A percentile compares a stretch with the other conserved stretches of the same genome.
Conservation (phyloP, 345 rosid genomes). For the Balakata baccata region DNA sequence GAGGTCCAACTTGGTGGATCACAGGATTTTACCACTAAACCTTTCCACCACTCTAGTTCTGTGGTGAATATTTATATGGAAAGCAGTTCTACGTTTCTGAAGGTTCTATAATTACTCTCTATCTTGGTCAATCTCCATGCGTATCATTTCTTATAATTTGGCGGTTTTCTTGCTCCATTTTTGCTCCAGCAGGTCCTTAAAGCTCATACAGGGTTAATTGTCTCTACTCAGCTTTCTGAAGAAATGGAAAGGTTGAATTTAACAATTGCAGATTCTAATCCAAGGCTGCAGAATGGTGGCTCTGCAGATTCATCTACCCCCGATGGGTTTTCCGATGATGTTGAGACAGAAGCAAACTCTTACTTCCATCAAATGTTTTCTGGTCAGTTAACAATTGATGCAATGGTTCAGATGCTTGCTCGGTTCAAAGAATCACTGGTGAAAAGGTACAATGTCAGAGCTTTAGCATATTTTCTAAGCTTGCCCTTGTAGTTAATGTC, state of each 20-base stretch:
- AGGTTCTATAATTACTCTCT: slow-evolving; percentile 42
- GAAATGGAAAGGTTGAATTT: slow-evolving; percentile 67
- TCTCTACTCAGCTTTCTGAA: slow-evolving; percentile 55
- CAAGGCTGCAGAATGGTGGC: slow-evolving; percentile 69
- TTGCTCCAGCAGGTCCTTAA: slow-evolving; percentile 53
- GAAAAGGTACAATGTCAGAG: slow-evolving; percentile 44
- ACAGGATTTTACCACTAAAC: slow-evolving; percentile 54
- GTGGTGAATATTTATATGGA: slow-evolving; percentile 57
- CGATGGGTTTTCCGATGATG: slow-evolving; percentile 69
- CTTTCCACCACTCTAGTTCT: slow-evolving; percentile 56
- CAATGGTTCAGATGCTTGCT: slow-evolving; percentile 95
- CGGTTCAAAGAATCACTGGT: slow-evolving; percentile 79
- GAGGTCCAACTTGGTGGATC: slow-evolving; percentile 65
- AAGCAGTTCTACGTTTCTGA: slow-evolving; percentile 53
- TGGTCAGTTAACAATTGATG: slow-evolving; percentile 72
- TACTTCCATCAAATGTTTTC: slow-evolving; percentile 96
- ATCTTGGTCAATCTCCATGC: background rate
- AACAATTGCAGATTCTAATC: slow-evolving; percentile 48
- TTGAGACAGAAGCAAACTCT: slow-evolving; percentile 91
- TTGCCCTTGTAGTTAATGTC: background rate
- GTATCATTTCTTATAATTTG: background rate
- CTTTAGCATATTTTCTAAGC: background rate
- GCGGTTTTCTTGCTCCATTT: slow-evolving; percentile 5
- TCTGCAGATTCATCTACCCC: slow-evolving; percentile 58
- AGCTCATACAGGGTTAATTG: slow-evolving; percentile 44